Conservation (phyloP, 2,329 filamentous ascomycete species). For the Xylariaceae sp. region DNA sequence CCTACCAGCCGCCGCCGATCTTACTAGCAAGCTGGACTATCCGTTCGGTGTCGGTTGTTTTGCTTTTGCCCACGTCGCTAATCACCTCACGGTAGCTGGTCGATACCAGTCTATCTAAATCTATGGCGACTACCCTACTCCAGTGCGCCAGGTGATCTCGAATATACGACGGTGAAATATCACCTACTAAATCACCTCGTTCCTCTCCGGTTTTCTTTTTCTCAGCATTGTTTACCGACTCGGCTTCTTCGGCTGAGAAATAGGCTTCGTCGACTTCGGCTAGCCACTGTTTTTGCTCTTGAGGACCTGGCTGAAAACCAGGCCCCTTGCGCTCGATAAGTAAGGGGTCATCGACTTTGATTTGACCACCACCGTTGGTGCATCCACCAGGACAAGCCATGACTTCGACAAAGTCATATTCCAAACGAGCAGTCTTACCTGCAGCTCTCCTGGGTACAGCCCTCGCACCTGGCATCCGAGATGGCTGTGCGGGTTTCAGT, state of each 20-base stretch:
- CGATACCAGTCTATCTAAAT: slow-evolving; percentile 65
- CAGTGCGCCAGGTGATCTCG: slow-evolving; percentile 69
- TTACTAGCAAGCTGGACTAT: slow-evolving; percentile 86
- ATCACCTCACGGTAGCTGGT: slow-evolving; percentile 91
- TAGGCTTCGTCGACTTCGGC: slow-evolving; percentile 82
- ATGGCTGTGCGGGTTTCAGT: slow-evolving; percentile 73
- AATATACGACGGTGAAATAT: slow-evolving; percentile 62
- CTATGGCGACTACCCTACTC: slow-evolving; percentile 65
- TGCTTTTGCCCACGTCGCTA: slow-evolving; percentile 84
- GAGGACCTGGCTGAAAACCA: slow-evolving; percentile 57
- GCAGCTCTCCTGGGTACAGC: slow-evolving; percentile 50
- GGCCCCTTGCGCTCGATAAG: slow-evolving; percentile 46
- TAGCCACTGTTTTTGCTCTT: slow-evolving; percentile 83
- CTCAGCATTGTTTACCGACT: slow-evolving; percentile 26
- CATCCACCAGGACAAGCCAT: slow-evolving; percentile 99
- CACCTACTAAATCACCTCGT: slow-evolving; percentile 47
- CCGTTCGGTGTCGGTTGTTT: slow-evolving; percentile 64
- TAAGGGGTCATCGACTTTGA: slow-evolving; percentile 78
- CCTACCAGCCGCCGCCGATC: slow-evolving; percentile 88
- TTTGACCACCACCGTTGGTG: slow-evolving; percentile 94
- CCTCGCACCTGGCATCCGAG: slow-evolving; percentile 73
- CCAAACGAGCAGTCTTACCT: slow-evolving; percentile 47
- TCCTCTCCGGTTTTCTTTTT: slow-evolving; percentile 27
- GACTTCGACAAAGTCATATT: slow-evolving; percentile 93
- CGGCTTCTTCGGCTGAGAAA: slow-evolving; percentile 65